These are phyloP conservation scores for Luffa acutangula DNA, from an alignment of 306 rosid species.

Conservation along the genomic window DNA sequence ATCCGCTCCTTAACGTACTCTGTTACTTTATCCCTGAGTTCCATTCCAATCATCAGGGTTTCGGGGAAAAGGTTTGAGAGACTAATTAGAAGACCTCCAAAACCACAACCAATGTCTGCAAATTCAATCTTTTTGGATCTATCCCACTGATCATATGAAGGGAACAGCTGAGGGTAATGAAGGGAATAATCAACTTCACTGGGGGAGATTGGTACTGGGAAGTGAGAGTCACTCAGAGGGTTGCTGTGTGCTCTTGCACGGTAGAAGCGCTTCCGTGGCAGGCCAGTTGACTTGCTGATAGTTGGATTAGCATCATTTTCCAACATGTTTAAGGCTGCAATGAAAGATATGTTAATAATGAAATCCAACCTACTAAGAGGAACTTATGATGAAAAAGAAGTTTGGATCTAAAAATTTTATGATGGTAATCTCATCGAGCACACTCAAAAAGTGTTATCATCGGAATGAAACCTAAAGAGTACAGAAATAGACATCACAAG, in stretches of 20 bases:
- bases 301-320: conserved; percentile 45
- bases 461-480: neutral
- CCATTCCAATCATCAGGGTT: conserved; percentile 91
- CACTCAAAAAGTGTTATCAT: neutral
- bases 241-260: conserved; percentile 97
- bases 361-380: neutral
- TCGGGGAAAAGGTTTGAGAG: conserved; percentile 80
- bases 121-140: conserved; percentile 50
- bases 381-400: neutral
- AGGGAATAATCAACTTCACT: conserved; percentile 59
- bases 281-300: conserved; percentile 69
- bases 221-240: conserved; percentile 94
- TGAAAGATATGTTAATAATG: neutral
- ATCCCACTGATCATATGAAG: conserved; percentile 33
- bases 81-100: conserved; percentile 86
- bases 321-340: conserved; percentile 36
- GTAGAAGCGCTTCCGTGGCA: conserved; percentile 95
- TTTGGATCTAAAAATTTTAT: neutral
- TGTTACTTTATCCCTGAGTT: conserved; percentile 81
- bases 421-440: neutral
- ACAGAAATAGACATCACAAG: neutral
- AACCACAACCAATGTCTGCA: conserved; percentile 96
- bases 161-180: conserved; percentile 57
- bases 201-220: conserved; percentile 75
- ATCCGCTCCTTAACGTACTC: conserved; percentile 94